Percentiles rank a stretch among this genome's conserved stretches.
Evolutionary conservation across 345 rosid species (phyloP).

Genomic region (Garcia nutans): DNA sequence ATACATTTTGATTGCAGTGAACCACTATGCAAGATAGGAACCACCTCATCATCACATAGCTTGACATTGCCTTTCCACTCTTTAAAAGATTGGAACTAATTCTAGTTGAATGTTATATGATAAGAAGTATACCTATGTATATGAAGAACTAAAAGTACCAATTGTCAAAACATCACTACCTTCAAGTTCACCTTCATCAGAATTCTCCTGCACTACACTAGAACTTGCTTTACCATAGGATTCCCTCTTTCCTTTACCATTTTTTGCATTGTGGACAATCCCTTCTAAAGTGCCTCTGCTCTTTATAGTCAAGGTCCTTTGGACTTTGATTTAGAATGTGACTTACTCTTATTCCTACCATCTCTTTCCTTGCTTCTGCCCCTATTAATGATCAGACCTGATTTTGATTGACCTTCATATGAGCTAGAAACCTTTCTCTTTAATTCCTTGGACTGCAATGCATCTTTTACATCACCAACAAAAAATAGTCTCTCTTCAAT

Average conservation of each 20-base stretch:
- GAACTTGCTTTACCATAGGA: background rate
- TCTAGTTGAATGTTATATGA: too few species aligned
- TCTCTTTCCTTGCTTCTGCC: background rate
- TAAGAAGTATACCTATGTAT: background rate
- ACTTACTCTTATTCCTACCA: background rate
- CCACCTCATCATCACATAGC: background rate
- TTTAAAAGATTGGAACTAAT: background rate
- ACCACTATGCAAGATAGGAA: too few species aligned
- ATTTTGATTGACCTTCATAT: background rate
- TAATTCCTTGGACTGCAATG: background rate
- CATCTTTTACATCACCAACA: background rate
- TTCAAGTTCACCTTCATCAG: background rate
- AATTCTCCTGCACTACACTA: background rate
- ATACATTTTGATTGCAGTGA: too few species aligned
- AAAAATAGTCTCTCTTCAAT: background rate
- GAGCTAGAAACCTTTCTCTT: background rate
- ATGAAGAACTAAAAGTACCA: background rate
- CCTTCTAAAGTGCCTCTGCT: background rate
- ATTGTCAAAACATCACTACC: background rate
- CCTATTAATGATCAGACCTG: background rate
- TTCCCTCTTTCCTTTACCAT: background rate
- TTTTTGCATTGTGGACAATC: background rate
- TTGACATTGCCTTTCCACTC: background rate
- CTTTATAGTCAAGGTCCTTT: background rate
- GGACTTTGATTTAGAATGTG: background rate